phyloP scores from a whole-genome alignment of 75 land plant species.

The Picea glauca region DNA sequence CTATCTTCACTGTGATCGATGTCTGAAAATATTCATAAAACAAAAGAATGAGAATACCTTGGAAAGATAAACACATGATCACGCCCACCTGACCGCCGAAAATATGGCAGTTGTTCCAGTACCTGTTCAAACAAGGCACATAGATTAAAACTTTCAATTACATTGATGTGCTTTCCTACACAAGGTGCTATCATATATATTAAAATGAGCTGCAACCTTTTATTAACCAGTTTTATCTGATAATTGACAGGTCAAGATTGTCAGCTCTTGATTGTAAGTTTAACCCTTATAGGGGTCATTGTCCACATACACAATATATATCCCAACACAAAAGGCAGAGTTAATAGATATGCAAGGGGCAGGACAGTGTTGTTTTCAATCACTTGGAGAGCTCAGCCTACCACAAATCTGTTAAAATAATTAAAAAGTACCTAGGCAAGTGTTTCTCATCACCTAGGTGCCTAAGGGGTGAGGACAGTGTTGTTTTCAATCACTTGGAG shows the following conservation, averaged over 20 bases:
- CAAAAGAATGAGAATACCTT: slow-evolving; percentile 42
- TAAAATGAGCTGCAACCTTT: background rate
- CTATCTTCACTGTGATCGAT: background rate
- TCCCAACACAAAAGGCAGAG: background rate
- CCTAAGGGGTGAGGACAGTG: background rate
- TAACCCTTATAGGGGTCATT: background rate
- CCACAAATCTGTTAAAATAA: background rate
- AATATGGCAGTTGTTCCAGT: slow-evolving; percentile 88
- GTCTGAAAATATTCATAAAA: background rate
- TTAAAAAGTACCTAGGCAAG: no score
- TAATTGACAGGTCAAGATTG: background rate
- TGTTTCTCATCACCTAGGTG: no score
- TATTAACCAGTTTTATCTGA: background rate
- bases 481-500: background rate
- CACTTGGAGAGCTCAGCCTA: background rate
- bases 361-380: background rate
- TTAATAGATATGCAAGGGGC: background rate
- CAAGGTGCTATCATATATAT: background rate
- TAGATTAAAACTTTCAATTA: background rate
- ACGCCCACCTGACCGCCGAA: slow-evolving; percentile 84
- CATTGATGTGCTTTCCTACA: background rate
- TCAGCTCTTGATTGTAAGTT: background rate
- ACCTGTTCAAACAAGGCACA: slow-evolving; percentile 35
- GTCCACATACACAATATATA: background rate
- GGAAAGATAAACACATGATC: slow-evolving; percentile 92